A percentile compares a stretch with the other conserved stretches of the same genome.
phyloP scores from a whole-genome alignment of 768 basidiomycete species.

The Trametes punicea region DNA sequence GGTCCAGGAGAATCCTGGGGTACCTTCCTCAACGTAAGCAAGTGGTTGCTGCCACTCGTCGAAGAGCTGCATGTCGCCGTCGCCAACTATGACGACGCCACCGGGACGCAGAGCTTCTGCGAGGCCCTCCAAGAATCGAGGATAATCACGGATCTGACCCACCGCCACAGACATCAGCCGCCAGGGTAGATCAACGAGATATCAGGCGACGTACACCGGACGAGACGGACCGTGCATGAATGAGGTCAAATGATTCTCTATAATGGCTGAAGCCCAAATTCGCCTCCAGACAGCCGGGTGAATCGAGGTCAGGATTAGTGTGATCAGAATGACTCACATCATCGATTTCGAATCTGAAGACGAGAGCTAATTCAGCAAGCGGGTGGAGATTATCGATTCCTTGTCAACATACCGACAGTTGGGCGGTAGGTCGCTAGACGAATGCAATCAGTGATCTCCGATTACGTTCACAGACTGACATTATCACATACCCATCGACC shows the following conservation, averaged over 20 bases:
- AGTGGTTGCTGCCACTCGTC: conserved; percentile 29
- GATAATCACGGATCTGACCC: conserved; percentile 32
- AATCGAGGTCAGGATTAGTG: neutral
- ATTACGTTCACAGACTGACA: neutral
- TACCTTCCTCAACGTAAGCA: conserved; percentile 23
- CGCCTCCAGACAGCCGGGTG: conserved; percentile 19
- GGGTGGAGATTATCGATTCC: neutral
- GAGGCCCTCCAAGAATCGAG: conserved; percentile 27
- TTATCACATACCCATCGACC: conserved; percentile 22
- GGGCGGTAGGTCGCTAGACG: conserved; percentile 24
- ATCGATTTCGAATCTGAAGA: conserved; percentile 33
- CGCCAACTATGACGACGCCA: conserved; percentile 31
- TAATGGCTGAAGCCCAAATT: conserved; percentile 36
- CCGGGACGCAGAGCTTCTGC: conserved; percentile 29
- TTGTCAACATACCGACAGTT: conserved; percentile 30
- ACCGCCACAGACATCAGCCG: no score
- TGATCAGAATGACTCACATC: conserved; percentile 31
- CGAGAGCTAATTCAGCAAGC: neutral
- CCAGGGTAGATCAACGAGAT: neutral
- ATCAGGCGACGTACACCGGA: conserved; percentile 26
- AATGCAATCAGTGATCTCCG: neutral
- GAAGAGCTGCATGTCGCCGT: conserved; percentile 34
- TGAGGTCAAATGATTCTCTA: conserved; percentile 29
- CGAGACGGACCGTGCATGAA: conserved; percentile 31
- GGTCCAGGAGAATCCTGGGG: conserved; percentile 26